Evolutionary conservation across 1,284 basidiomycete species (phyloP).

Genomic region (Hortiboletus rubellus): DNA sequence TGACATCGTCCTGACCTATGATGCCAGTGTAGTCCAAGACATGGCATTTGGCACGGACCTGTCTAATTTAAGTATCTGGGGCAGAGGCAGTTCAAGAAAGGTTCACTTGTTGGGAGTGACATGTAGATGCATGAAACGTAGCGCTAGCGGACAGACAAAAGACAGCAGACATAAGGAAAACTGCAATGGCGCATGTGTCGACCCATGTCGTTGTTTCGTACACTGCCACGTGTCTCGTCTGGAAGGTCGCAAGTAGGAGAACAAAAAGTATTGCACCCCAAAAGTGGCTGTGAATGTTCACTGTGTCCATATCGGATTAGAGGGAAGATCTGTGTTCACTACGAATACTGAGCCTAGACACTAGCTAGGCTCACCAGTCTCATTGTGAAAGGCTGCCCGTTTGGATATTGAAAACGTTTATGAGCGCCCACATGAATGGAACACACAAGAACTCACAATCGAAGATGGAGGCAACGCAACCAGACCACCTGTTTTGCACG

Average conservation of each 20-base stretch:
- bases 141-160: slow-evolving; percentile 77
- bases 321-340: slow-evolving; percentile 9
- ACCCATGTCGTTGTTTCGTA: slow-evolving; percentile 56
- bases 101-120: slow-evolving; percentile 68
- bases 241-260: slow-evolving; percentile 57
- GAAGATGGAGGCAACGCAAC: slow-evolving; percentile 68
- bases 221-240: slow-evolving; percentile 48
- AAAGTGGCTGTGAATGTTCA: slow-evolving; percentile 90
- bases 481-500: slow-evolving; percentile 61
- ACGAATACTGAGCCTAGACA: slow-evolving; percentile 3
- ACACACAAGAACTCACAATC: slow-evolving; percentile 56
- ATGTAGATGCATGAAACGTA: slow-evolving; percentile 74
- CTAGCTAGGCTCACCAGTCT: slow-evolving; percentile 56
- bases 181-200: slow-evolving; percentile 63
- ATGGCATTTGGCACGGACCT: slow-evolving; percentile 56
- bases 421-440: slow-evolving; percentile 13
- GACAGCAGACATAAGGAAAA: slow-evolving; percentile 74
- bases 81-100: slow-evolving; percentile 1
- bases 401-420: slow-evolving; percentile 9
- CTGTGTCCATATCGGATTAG: slow-evolving; percentile 40
- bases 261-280: slow-evolving; percentile 72
- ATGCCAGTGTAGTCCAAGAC: slow-evolving; percentile 76
- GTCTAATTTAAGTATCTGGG: slow-evolving; percentile 1
- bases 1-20: slow-evolving; percentile 41
- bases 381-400: slow-evolving; percentile 75